These are phyloP conservation scores for Aurinia saxatilis DNA, from an alignment of 345 rosid species.

Conservation along the genomic window DNA sequence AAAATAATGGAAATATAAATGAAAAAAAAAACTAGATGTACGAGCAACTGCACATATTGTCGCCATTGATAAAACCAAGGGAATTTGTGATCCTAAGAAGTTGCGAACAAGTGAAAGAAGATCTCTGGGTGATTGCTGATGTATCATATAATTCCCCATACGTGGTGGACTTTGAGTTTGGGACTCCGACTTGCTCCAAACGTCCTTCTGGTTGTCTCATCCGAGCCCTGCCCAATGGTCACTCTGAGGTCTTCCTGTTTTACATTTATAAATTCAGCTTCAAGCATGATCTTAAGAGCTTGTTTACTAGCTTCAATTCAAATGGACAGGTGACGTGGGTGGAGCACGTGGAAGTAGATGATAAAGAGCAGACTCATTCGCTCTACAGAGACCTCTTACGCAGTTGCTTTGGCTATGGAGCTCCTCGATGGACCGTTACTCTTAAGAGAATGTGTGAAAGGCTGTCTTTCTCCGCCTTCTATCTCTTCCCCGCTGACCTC, in stretches of 20 bases:
- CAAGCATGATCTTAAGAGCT: no score
- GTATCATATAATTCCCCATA: constrained; percentile 42
- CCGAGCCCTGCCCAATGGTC: constrained; percentile 48
- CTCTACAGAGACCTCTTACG: constrained; percentile 52
- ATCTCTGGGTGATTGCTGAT: constrained; percentile 55
- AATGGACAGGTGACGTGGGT: constrained; percentile 65
- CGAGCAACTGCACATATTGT: constrained; percentile 59
- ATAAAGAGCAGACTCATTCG: constrained; percentile 41
- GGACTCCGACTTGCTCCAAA: constrained; percentile 35
- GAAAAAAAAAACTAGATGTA: constrained; percentile 37
- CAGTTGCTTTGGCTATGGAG: constrained; percentile 49
- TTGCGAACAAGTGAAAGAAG: constrained; percentile 47
- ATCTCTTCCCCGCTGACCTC: constrained; percentile 15
- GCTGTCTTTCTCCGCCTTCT: constrained; percentile 14
- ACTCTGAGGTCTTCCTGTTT: constrained; percentile 38
- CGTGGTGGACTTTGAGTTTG: not conserved
- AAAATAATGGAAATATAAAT: not conserved
- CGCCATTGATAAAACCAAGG: constrained; percentile 65
- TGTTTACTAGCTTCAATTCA: no score
- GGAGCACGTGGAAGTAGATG: constrained; percentile 70
- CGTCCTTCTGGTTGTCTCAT: constrained; percentile 87
- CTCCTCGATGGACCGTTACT: constrained; percentile 50
- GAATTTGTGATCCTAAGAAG: constrained; percentile 55
- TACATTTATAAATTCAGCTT: no score
- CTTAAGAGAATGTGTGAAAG: constrained; percentile 69